Evolutionary conservation across 768 basidiomycete species (phyloP), one percentile per base, ranked within the genome.

Genomic region (Cantharellus cinnabarinus): DNA sequence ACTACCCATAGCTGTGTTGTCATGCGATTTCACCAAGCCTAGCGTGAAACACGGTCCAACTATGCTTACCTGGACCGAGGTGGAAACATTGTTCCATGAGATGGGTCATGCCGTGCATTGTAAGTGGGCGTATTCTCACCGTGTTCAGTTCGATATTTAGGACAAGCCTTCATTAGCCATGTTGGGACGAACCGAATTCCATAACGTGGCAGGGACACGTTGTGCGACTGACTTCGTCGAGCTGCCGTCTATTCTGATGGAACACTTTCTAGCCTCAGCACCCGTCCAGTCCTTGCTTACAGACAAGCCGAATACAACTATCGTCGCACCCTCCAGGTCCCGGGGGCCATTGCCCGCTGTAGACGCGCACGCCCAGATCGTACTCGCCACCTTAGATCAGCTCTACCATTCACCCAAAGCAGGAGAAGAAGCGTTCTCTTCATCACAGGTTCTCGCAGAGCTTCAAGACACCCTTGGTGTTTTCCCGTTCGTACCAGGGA

Each of bases 71-170:
- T 98, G 93, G 91, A 83, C 85, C 64, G 91, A 98, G 64, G 88
- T 97, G 4, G 75, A 85, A 67, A 98, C 94, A 2, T 72, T 98
- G 34, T 95, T 91, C 71, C 95, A 99, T 65, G 95, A 99, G 71
- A 95, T 98, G 90, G 95, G 95, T 0, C 95, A 99, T 71, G 95
- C 95, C 5, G 90, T 99, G 79, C 95, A 99, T 68, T 99, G 95
- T 97, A 66, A 76, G 90, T 75, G 1, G 20, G 20, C 20, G 20
- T 29, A 29, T 29, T 1, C 20, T 29, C 20, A 29, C 20, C 44
- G 44, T 48, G 44, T 48, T 48, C 29, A 10, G 29, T 29, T 48
- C 29, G 44, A 48, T 48, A 29, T 48, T 48, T 48, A 48, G 44
- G 44, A 48, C 10, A 48, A 10, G 10, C 50, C 52, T 50, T 57